A percentile compares a stretch with the other conserved stretches of the same genome.
Conservation (phyloP, 345 rosid genomes). For the Gossypium ekmanianum region DNA sequence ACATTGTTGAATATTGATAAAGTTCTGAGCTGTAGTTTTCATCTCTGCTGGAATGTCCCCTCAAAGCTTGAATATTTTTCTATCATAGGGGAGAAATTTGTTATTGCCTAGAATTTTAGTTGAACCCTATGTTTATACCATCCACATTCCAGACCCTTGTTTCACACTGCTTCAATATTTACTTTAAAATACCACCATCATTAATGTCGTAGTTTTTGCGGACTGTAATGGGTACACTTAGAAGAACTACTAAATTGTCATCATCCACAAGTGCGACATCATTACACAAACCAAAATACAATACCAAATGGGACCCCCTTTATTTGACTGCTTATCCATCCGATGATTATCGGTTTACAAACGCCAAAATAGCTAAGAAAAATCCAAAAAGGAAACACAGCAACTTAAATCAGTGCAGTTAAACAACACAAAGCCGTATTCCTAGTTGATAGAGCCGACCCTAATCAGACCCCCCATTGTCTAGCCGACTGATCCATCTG, state of each 20-base stretch:
- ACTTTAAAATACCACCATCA: neutral
- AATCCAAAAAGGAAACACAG: neutral
- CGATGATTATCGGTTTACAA: neutral
- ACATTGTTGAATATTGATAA: neutral
- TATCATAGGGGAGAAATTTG: neutral
- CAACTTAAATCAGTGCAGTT: neutral
- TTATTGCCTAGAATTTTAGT: neutral
- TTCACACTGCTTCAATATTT: neutral
- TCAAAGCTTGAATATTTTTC: neutral
- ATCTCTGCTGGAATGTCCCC: slow-evolving; percentile 4
- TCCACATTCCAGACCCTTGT: neutral
- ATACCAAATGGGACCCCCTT: neutral
- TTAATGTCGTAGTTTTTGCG: neutral
- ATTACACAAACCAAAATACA: neutral
- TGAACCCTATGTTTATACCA: neutral
- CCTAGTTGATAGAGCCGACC: slow-evolving; percentile 31
- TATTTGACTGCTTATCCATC: neutral
- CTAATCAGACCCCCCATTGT: slow-evolving; percentile 16
- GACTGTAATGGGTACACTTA: neutral
- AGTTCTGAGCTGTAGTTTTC: neutral
- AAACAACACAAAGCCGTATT: slow-evolving; percentile 14
- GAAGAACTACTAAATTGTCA: neutral
- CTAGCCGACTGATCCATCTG: slow-evolving; percentile 46
- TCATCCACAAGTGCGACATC: slow-evolving; percentile 11
- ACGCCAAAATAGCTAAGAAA: neutral